A percentile compares a stretch with the other conserved stretches of the same genome.
Evolutionary conservation across 1,284 basidiomycete species (phyloP).

Genomic region (Leucoagaricus sp.): DNA sequence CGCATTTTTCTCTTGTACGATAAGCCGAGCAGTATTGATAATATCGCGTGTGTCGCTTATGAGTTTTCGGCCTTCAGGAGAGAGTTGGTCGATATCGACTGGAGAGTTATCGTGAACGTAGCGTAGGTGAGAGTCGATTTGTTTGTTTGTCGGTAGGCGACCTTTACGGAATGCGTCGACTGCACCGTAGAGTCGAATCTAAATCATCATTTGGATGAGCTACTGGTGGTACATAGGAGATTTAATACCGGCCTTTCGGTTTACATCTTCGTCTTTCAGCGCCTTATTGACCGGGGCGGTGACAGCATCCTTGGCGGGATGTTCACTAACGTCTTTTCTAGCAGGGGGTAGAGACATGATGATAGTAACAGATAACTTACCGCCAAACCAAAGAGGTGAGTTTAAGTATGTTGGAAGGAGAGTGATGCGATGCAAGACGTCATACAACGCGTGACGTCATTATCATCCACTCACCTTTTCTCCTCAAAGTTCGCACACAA

Average conservation of each 20-base stretch:
- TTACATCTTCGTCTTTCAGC: slow-evolving; percentile 58
- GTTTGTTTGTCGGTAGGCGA: slow-evolving; percentile 77
- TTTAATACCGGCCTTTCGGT: slow-evolving; percentile 51
- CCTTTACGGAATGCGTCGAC: slow-evolving; percentile 80
- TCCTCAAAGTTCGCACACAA: too few relatives aligned
- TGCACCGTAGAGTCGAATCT: slow-evolving; percentile 76
- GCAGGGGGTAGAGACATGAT: slow-evolving; percentile 68
- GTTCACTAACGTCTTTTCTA: slow-evolving; percentile 55
- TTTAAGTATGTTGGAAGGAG: too few relatives aligned
- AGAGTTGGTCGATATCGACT: slow-evolving; percentile 63
- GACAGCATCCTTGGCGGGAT: slow-evolving; percentile 56
- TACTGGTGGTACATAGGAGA: not conserved
- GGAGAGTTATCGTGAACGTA: slow-evolving; percentile 73
- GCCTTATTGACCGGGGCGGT: slow-evolving; percentile 56
- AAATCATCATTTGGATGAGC: not conserved
- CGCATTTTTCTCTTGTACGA: slow-evolving; percentile 81
- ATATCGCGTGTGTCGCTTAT: slow-evolving; percentile 76
- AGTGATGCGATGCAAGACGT: too few relatives aligned
- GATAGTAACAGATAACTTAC: too few relatives aligned
- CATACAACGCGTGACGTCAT: too few relatives aligned
- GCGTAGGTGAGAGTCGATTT: slow-evolving; percentile 74
- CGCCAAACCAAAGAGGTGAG: too few relatives aligned
- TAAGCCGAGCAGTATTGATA: slow-evolving; percentile 66
- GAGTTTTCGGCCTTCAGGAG: slow-evolving; percentile 75
- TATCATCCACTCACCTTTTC: too few relatives aligned